phyloP scores from a whole-genome alignment of 1,139 yeast genomes.

The Meyerozyma guilliermondii region DNA sequence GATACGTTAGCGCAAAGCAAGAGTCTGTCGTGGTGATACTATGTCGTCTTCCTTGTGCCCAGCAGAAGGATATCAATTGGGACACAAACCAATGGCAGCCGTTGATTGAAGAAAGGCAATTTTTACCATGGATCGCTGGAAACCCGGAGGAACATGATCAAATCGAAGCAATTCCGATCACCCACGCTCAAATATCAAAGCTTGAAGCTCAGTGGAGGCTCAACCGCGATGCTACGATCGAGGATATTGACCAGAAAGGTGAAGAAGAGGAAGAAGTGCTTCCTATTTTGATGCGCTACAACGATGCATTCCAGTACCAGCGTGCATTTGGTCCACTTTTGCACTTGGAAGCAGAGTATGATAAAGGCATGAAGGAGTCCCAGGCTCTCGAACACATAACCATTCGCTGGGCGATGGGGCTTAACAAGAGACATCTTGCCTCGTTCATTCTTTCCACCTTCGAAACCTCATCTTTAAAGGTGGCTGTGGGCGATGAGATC shows the following conservation, averaged over 20 bases:
- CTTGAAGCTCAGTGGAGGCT: conserved; percentile 82
- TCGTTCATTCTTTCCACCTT: conserved; percentile 64
- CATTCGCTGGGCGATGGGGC: conserved; percentile 71
- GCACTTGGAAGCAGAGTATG: conserved; percentile 76
- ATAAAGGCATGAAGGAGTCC: conserved; percentile 68
- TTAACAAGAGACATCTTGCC: conserved; percentile 63
- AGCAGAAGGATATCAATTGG: conserved; percentile 71
- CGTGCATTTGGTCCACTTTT: conserved; percentile 81
- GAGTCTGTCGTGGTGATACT: conserved; percentile 84
- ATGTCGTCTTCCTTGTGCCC: conserved; percentile 89
- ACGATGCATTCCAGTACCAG: conserved; percentile 84
- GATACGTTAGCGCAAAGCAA: conserved; percentile 83
- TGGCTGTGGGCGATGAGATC: conserved; percentile 87
- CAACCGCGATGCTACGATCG: conserved; percentile 63
- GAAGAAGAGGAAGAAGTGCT: conserved; percentile 56
- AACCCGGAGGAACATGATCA: conserved; percentile 62
- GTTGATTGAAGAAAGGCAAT: conserved; percentile 71
- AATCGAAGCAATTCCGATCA: conserved; percentile 47
- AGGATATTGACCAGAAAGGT: conserved; percentile 45
- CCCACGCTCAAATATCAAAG: conserved; percentile 63
- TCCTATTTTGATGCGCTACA: conserved; percentile 73
- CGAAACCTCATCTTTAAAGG: conserved; percentile 62
- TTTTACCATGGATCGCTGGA: conserved; percentile 78
- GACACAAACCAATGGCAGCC: conserved; percentile 89
- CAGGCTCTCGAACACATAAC: conserved; percentile 72